Base-by-base conservation (phyloP, 164 flowering plant genomes). In the Magnolia officinalis region DNA sequence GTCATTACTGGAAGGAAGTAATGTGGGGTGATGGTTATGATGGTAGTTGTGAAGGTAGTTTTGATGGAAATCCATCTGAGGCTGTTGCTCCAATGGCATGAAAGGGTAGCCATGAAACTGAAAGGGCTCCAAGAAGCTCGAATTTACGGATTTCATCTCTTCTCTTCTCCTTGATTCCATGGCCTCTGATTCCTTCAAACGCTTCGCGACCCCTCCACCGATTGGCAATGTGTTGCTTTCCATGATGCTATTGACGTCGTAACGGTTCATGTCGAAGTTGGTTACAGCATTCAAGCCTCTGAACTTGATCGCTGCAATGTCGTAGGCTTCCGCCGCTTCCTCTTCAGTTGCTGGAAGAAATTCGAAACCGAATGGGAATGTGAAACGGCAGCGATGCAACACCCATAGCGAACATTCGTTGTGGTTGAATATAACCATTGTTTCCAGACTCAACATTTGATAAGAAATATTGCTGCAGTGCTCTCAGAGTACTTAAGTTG, bases 251-350 rank as follows among this genome's bases (percentile, higher is more conserved):
- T 90, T 88, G n/a, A 93, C 94, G 58, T 93, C 96, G 70, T 93
- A 93, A 2, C 45, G 45, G 45, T 37, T 37, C 45, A 37, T 37
- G 45, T 37, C 45, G 45, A 37, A 37, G 45, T 0, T 96, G 87
- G 74, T 64, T 87, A 93, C 94, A 0, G 98, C 98, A 49, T 86
- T 91, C 2, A 90, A 86, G 21, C 98, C 98, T 76, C 96, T 77
- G 77, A 90, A 93, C 76, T 91, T 93, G 73, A 93, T 91, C 0
- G 98, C 96, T 2, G 98, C 98, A 0, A 93, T 89, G 80, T 93
- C 98, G 70, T 93, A 93, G 0, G 96, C 98, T 78, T 91, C 96
- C 1, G 98, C 98, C 0, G 98, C 98, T 81, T 93, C 98, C 76
- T 93, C 98, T 82, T 93, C 94, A 9, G 95, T 91, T 70, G 90